Base-by-base conservation (phyloP, 75 land plant genomes). In the Sequoia sempervirens region DNA sequence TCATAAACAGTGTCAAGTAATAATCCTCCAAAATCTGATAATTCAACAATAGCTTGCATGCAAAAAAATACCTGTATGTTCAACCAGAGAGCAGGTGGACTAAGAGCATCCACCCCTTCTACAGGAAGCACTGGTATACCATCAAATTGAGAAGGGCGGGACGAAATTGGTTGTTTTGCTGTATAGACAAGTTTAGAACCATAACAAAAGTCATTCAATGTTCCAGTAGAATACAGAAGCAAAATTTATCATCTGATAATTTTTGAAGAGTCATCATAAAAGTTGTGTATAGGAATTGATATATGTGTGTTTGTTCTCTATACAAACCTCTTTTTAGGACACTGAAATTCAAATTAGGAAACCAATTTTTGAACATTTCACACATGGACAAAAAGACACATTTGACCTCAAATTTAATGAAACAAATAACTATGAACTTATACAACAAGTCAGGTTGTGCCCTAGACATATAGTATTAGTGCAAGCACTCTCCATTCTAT, bases 111-210 rank as follows among this genome's bases (percentile, higher is more conserved):
- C 1, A 85, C 84, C 56, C 90, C 92, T 20, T 89, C 86, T 45
- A 91, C 80, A 1, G 87, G 69, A 3, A 80, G 30, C 45, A 89
- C 11, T 76, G 90, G 82, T 23, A 72, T 37, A 2, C 54, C 84
- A 80, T 93, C 94, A 66, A 88, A 93, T 1, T 53, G 1, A 56
- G 79, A 75, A 79, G 91, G 74, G 30, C 94, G 82, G 9, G 92
- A 84, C 37, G 52, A 79, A 15, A 88, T 45, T 69, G 74, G 82
- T 38, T 93, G 94, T 30, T 15, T 68, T 89, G 91, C 94, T 93
- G 85, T n/a, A 43, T 26, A 78, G 45, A 50, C 53, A 50, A 50
- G 53, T 50, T 50, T 12, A 78, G 11, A 78, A 45, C 80, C 12
- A 43, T 23, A 75, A 75, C 45, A 75, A 78, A 43, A 45, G 28